Percentiles rank a stretch among this genome's conserved stretches.
Conservation (phyloP, 495 filamentous ascomycete genomes). For the Hypoxylon fragiforme region DNA sequence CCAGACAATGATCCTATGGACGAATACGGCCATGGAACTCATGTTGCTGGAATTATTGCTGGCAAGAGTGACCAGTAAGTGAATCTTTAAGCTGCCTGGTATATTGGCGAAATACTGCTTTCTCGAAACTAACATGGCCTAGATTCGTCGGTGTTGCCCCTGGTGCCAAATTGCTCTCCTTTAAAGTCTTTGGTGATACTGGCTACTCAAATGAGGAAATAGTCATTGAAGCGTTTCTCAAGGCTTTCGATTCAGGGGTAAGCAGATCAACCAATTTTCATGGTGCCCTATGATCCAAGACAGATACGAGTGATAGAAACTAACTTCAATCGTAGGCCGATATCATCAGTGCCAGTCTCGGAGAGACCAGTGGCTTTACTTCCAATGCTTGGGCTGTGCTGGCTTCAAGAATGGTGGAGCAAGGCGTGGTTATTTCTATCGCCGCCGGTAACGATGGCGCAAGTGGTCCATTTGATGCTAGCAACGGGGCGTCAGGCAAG, state of each 20-base stretch:
- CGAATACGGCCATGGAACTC: conserved; percentile 51
- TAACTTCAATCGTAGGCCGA: conserved; percentile 32
- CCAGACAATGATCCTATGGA: conserved; percentile 51
- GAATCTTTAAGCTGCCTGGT: not conserved
- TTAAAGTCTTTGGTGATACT: conserved; percentile 48
- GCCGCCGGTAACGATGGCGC: conserved; percentile 42
- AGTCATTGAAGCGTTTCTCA: conserved; percentile 36
- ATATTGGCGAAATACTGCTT: not conserved
- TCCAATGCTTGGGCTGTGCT: conserved; percentile 40
- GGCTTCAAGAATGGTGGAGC: conserved; percentile 38
- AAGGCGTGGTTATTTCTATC: conserved; percentile 39
- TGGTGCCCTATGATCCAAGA: too few species aligned
- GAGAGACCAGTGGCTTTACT: conserved; percentile 35
- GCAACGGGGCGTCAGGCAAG: conserved; percentile 37
- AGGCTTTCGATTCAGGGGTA: conserved; percentile 38
- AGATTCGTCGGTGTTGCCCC: conserved; percentile 55
- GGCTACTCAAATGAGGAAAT: conserved; percentile 36
- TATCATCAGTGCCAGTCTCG: conserved; percentile 41
- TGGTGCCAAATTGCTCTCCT: conserved; percentile 50
- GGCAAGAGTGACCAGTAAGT: conserved; percentile 43
- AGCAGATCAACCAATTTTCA: not conserved
- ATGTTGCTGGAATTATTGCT: conserved; percentile 54
- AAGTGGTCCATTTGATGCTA: conserved; percentile 37
- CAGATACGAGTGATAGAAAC: not conserved
- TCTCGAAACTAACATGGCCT: not conserved